Conservation (phyloP, 768 basidiomycete species). For the Boletus pseudopeckii region DNA sequence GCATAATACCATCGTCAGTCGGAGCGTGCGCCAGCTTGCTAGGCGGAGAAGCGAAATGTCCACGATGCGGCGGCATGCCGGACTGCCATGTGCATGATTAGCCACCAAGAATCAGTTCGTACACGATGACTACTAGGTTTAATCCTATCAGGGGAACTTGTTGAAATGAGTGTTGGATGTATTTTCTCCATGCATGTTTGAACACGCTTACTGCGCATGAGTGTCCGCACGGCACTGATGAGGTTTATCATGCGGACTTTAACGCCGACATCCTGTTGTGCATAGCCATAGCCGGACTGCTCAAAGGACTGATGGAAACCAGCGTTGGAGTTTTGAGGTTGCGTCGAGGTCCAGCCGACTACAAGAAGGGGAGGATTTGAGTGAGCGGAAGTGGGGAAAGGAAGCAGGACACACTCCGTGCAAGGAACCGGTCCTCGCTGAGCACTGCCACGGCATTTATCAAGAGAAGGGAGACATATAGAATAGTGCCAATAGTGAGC, state of each 20-base stretch:
- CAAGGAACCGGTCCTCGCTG: slow-evolving; percentile 94
- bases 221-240: slow-evolving; percentile 90
- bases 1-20: slow-evolving; percentile 6
- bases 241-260: slow-evolving; percentile 88
- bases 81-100: slow-evolving; percentile 27
- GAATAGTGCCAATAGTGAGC: slow-evolving; percentile 64
- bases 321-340: slow-evolving; percentile 51
- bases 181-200: slow-evolving; percentile 8
- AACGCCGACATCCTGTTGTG: slow-evolving; percentile 60
- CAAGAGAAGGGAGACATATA: slow-evolving; percentile 84
- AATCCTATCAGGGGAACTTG: slow-evolving; percentile 88
- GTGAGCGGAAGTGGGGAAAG: slow-evolving; percentile 2
- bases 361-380: slow-evolving; percentile 17
- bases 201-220: slow-evolving; percentile 87
- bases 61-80: slow-evolving; percentile 12
- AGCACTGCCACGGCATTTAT: slow-evolving; percentile 94
- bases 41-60: slow-evolving; percentile 15
- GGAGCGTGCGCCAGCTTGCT: slow-evolving; percentile 2
- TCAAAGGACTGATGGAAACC: slow-evolving; percentile 68
- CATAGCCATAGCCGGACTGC: slow-evolving; percentile 54
- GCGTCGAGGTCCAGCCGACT: slow-evolving; percentile 89
- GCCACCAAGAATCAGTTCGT: slow-evolving; percentile 72
- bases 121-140: slow-evolving; percentile 84
- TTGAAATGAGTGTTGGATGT: slow-evolving; percentile 17
- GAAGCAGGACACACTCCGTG: slow-evolving; percentile 62